Evolutionary conservation across 2,329 filamentous ascomycete genomes (phyloP), one percentile per base, ranked within the genome.

Genomic region (Aschersonia sp.): DNA sequence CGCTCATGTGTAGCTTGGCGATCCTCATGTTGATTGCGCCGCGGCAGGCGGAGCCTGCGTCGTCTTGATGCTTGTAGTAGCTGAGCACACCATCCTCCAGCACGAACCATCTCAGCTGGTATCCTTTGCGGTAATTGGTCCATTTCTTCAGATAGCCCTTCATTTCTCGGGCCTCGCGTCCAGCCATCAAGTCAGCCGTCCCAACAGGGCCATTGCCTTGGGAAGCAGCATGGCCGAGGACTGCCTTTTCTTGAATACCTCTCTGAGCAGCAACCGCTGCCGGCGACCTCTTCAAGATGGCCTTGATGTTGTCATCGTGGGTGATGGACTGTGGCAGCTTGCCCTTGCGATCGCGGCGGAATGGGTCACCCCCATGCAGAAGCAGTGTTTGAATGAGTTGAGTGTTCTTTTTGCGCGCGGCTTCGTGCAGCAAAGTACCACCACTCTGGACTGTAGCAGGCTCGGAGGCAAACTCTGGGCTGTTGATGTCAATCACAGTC

Each of bases 11-110:
- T 31, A 98, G 75, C 59, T 82, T 84, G 30, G 92, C 92, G 55
- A 98, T 98, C 51, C 84, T 85, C 89, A 98, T 98, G 63, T 97
- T 97, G 68, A 98, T 98, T 47, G 92, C 92, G 50, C 92, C 92
- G 52, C 92, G 88, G 63, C 92, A 98, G 48, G 92, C 92, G 47
- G 89, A 94, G 30, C 89, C 92, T 32, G 89, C 87, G 62, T 98
- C 92, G 61, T 67, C 92, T 67, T 98, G 92, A 63, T 97, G 88
- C 68, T 98, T 98, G 71, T 97, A 98, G 69, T 98, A 98, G 65
- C 92, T 97, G 55, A 98, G 67, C 9, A 98, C 91, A 9, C 92
- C 92, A 61, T 98, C 92, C 62, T 98, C 92, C 6, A 98, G 77
- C 10, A 97, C 92, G 61, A 98, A 98, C 89, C 91, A 98, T 51